A percentile compares a stretch with the other conserved stretches of the same genome.
Evolutionary conservation across 2,329 filamentous ascomycete species (phyloP).

Genomic region (Ophiosphaerella herpotricha): DNA sequence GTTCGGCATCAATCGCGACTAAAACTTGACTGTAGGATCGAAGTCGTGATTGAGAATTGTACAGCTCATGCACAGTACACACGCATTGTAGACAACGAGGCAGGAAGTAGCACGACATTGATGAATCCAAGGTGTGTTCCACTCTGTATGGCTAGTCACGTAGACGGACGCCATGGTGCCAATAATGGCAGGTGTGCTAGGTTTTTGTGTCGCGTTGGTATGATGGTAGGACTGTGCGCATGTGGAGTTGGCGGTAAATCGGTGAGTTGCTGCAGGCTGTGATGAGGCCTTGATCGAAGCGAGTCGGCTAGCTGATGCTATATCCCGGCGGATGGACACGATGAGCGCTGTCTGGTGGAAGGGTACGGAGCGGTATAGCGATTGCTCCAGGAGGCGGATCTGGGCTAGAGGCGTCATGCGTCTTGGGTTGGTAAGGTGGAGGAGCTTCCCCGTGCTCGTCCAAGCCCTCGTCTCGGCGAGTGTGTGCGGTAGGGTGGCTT

Average conservation of each 20-base stretch:
- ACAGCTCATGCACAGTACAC: too few relatives aligned
- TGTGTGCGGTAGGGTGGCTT: conserved; percentile 17
- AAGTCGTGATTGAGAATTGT: too few relatives aligned
- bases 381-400: conserved; percentile 8
- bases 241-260: neutral
- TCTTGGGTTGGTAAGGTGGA: conserved; percentile 60
- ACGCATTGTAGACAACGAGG: too few relatives aligned
- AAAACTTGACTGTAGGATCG: too few relatives aligned
- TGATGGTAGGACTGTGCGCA: too few relatives aligned
- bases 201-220: too few relatives aligned
- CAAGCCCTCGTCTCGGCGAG: conserved; percentile 58
- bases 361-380: conserved; percentile 46
- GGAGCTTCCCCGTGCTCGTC: conserved; percentile 69
- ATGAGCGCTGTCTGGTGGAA: conserved; percentile 43
- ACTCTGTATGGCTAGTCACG: too few relatives aligned
- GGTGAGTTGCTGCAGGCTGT: neutral
- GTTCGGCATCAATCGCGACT: too few relatives aligned
- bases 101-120: too few relatives aligned
- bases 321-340: conserved; percentile 48
- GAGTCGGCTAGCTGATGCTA: neutral
- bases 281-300: neutral
- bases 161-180: too few relatives aligned
- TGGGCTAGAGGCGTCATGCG: conserved; percentile 19
- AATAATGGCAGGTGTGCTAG: too few relatives aligned
- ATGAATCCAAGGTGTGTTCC: too few relatives aligned